Conservation (phyloP, 352 stramenopile genomes). For the Phytophthora fragariaefolia region DNA sequence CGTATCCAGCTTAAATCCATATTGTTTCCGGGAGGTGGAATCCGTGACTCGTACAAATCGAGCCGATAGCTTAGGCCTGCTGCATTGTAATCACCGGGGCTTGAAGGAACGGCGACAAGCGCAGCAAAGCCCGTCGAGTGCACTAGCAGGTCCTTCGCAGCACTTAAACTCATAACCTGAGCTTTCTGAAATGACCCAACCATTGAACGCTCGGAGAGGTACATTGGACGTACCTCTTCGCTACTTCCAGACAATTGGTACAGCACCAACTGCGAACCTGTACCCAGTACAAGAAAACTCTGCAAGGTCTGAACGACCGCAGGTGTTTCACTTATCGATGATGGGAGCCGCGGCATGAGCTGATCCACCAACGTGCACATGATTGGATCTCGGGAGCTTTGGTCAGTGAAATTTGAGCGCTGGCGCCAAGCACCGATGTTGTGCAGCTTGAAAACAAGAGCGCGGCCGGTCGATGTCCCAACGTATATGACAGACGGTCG, state of each 20-base stretch:
- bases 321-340: neutral
- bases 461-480: constrained; percentile 32
- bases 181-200: neutral
- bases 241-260: constrained; percentile 36
- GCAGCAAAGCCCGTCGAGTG: constrained; percentile 30
- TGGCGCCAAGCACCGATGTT: constrained; percentile 28
- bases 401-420: constrained; percentile 7
- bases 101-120: constrained; percentile 1
- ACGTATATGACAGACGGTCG: constrained; percentile 31
- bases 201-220: constrained; percentile 29
- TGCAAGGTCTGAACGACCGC: constrained; percentile 30
- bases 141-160: constrained; percentile 21
- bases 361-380: constrained; percentile 36
- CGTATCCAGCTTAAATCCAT: constrained; percentile 43
- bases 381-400: constrained; percentile 1
- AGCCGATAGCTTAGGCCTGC: constrained; percentile 2
- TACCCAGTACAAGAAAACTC: constrained; percentile 36
- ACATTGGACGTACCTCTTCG: constrained; percentile 25
- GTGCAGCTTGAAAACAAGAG: constrained; percentile 38
- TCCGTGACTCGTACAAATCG: constrained; percentile 29
- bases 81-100: neutral
- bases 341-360: constrained; percentile 16
- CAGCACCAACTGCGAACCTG: constrained; percentile 21
- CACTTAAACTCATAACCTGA: constrained; percentile 12
- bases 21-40: constrained; percentile 28